These are phyloP conservation scores for Litsea cubeba DNA, from an alignment of 164 flowering plant genomes.

Conservation along the genomic window DNA sequence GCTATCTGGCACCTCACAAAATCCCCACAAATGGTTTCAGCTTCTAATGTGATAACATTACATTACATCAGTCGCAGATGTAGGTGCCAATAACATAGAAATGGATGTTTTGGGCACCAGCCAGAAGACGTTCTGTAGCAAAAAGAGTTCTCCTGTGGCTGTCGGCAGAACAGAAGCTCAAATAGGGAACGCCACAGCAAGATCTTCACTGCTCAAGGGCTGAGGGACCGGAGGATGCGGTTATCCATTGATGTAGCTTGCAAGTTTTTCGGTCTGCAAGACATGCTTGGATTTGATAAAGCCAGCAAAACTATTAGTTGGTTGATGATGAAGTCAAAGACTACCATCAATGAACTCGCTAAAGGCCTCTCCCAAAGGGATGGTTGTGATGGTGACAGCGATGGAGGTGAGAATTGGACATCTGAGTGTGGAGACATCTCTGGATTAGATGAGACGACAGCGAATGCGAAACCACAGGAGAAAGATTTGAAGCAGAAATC, in stretches of 20 bases:
- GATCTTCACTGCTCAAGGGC: slow-evolving; percentile 63
- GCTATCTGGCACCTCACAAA: neutral
- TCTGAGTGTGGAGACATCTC: slow-evolving; percentile 44
- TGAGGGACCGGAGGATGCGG: slow-evolving; percentile 71
- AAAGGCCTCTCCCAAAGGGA: slow-evolving; percentile 7
- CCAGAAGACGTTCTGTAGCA: neutral
- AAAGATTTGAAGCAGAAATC: neutral
- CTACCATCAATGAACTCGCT: slow-evolving; percentile 45
- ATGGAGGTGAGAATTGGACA: slow-evolving; percentile 16
- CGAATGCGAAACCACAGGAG: neutral
- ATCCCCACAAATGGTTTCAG: neutral
- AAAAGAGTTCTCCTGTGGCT: neutral
- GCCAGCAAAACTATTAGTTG: slow-evolving; percentile 77
- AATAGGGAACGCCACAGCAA: slow-evolving; percentile 75
- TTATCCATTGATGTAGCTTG: slow-evolving; percentile 65
- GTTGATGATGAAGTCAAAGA: slow-evolving; percentile 46
- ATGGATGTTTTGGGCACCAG: neutral
- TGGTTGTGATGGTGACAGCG: neutral
- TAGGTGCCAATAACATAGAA: neutral
- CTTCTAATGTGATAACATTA: neutral
- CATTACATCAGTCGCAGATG: neutral
- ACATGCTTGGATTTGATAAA: slow-evolving; percentile 59
- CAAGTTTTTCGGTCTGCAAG: slow-evolving; percentile 61
- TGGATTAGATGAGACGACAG: slow-evolving; percentile 18
- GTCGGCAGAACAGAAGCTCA: slow-evolving; percentile 11